Percentiles rank a stretch among this genome's conserved stretches.
Conservation (phyloP, 305 asterid genomes). For the Caryopteris hybrid region DNA sequence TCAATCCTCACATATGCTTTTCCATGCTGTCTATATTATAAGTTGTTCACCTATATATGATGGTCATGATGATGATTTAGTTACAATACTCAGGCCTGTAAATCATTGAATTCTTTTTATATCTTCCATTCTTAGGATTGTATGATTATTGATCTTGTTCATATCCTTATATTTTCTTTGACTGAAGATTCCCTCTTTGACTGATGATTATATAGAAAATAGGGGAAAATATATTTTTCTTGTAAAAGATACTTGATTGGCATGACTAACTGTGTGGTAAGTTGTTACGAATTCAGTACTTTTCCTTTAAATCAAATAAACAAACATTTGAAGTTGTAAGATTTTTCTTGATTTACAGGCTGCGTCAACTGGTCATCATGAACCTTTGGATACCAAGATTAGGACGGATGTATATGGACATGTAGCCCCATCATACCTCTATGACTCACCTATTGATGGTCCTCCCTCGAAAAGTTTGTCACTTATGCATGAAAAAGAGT, state of each 20-base stretch:
- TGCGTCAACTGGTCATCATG: slow-evolving; percentile 52
- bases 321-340: slow-evolving; percentile 5
- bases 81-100: neutral
- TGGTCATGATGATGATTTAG: neutral
- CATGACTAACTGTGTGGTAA: neutral
- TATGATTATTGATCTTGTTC: neutral
- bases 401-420: slow-evolving; percentile 65
- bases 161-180: neutral
- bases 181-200: neutral
- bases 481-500: slow-evolving; percentile 52
- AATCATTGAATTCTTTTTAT: neutral
- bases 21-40: neutral
- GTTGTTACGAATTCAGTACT: slow-evolving; percentile 3
- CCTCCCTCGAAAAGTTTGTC: slow-evolving; percentile 43
- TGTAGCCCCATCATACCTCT: slow-evolving; percentile 42
- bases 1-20: slow-evolving; percentile 11
- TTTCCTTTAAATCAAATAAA: slow-evolving; percentile 13
- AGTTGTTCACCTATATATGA: slow-evolving; percentile 2
- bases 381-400: slow-evolving; percentile 51
- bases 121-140: neutral
- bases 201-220: neutral
- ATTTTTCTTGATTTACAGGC: slow-evolving; percentile 43
- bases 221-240: neutral
- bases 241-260: neutral
- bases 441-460: slow-evolving; percentile 51